Evolutionary conservation across 495 filamentous ascomycete genomes (phyloP).

Genomic region (Penicillium odoratum): DNA sequence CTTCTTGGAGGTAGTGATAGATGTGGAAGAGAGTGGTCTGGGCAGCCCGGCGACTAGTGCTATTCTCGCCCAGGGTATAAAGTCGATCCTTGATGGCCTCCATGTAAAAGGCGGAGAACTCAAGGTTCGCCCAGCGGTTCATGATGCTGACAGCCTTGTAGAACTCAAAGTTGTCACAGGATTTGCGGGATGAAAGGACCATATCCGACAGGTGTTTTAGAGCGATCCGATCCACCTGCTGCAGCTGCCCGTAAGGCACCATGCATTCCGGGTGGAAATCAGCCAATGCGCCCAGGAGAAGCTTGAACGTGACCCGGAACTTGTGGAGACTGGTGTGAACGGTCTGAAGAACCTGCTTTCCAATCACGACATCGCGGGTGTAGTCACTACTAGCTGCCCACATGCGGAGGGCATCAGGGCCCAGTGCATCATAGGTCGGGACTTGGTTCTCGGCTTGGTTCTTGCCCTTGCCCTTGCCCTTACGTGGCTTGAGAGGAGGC

Average conservation of each 20-base stretch:
- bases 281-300: conserved; percentile 77
- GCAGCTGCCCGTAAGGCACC: conserved; percentile 43
- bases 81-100: conserved; percentile 88
- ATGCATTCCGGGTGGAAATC: conserved; percentile 50
- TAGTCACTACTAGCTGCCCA: conserved; percentile 94
- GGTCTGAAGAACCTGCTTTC: conserved; percentile 68
- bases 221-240: conserved; percentile 69
- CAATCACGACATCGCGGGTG: conserved; percentile 79
- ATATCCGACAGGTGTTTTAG: conserved; percentile 68
- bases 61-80: conserved; percentile 71
- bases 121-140: conserved; percentile 74
- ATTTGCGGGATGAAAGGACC: conserved; percentile 55
- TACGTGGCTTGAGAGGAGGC: conserved; percentile 55
- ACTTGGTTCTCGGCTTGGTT: conserved; percentile 47
- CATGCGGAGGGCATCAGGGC: conserved; percentile 82
- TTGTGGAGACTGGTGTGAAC: conserved; percentile 78
- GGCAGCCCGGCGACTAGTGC: conserved; percentile 49
- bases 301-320: conserved; percentile 82
- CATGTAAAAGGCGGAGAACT: conserved; percentile 91
- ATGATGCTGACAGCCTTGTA: conserved; percentile 71
- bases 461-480: conserved; percentile 52
- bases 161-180: conserved; percentile 75
- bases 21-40: conserved; percentile 73
- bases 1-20: conserved; percentile 66
- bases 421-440: conserved; percentile 59